Evolutionary conservation across 208 protist species (phyloP).

Genomic region (Herpetomonas muscarum): DNA sequence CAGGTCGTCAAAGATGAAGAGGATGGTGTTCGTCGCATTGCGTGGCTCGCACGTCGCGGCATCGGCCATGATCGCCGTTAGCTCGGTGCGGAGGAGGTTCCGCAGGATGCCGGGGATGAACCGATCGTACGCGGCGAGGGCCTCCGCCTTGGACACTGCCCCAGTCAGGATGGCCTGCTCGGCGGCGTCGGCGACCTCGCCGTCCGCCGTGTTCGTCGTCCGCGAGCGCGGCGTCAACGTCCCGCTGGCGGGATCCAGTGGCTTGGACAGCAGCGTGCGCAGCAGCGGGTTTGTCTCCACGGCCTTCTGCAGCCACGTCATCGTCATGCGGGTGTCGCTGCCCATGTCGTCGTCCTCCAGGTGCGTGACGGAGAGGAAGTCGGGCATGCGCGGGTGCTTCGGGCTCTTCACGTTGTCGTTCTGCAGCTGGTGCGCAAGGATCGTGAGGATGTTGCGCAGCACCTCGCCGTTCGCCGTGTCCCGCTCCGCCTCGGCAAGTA

Average conservation of each 20-base stretch:
- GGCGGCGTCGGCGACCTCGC: background rate
- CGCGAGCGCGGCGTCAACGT: background rate
- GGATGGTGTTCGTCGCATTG: too few relatives aligned
- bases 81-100: slow-evolving; percentile 11
- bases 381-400: background rate
- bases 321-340: background rate
- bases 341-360: background rate
- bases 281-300: background rate
- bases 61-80: background rate
- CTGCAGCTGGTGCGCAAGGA: background rate
- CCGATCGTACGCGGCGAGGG: slow-evolving; percentile 8
- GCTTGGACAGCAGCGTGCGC: slow-evolving; percentile 5
- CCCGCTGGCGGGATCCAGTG: background rate
- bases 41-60: too few relatives aligned
- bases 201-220: background rate
- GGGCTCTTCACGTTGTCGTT: background rate
- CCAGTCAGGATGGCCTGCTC: background rate
- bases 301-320: background rate
- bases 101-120: slow-evolving; percentile 25
- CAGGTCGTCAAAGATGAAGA: slow-evolving; percentile 61
- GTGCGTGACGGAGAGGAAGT: background rate
- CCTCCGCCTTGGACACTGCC: background rate
- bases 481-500: slow-evolving; percentile 48
- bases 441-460: slow-evolving; percentile 52
- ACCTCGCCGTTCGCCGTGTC: slow-evolving; percentile 73